Conservation (phyloP, 2,329 filamentous ascomycete genomes). For the Aspergillus sp. region DNA sequence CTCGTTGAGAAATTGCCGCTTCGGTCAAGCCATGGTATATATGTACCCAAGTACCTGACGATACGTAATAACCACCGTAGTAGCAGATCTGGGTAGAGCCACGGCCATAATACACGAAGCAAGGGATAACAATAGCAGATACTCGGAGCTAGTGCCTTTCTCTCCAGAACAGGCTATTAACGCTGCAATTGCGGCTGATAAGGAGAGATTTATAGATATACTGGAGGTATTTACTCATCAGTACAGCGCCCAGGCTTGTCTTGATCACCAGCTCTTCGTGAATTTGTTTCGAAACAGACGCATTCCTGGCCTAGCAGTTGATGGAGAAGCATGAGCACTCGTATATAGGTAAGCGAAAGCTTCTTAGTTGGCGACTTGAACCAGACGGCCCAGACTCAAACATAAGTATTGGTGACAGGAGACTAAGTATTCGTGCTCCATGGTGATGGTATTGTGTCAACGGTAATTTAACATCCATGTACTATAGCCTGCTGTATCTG, state of each 20-base stretch:
- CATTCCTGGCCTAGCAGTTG: slow-evolving; percentile 11
- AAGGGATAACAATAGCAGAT: slow-evolving; percentile 15
- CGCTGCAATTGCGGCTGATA: slow-evolving; percentile 8
- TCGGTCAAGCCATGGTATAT: neutral
- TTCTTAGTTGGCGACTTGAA: too few species aligned
- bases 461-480: too few species aligned
- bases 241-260: slow-evolving; percentile 12
- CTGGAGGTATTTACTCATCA: slow-evolving; percentile 17
- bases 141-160: slow-evolving; percentile 19
- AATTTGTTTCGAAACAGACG: slow-evolving; percentile 17
- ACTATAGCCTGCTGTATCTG: too few species aligned
- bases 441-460: too few species aligned
- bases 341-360: too few species aligned
- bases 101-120: slow-evolving; percentile 21
- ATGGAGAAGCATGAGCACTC: neutral
- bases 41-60: too few species aligned
- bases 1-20: neutral
- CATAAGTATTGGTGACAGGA: too few species aligned
- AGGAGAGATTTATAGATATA: slow-evolving; percentile 7
- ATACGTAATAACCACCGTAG: neutral
- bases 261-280: slow-evolving; percentile 19
- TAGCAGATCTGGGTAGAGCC: slow-evolving; percentile 17
- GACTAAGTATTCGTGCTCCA: too few species aligned
- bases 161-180: slow-evolving; percentile 18
- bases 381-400: too few species aligned